A percentile compares a stretch with the other conserved stretches of the same genome.
Conservation (phyloP, 2,329 filamentous ascomycete species). For the Dothistroma pini region DNA sequence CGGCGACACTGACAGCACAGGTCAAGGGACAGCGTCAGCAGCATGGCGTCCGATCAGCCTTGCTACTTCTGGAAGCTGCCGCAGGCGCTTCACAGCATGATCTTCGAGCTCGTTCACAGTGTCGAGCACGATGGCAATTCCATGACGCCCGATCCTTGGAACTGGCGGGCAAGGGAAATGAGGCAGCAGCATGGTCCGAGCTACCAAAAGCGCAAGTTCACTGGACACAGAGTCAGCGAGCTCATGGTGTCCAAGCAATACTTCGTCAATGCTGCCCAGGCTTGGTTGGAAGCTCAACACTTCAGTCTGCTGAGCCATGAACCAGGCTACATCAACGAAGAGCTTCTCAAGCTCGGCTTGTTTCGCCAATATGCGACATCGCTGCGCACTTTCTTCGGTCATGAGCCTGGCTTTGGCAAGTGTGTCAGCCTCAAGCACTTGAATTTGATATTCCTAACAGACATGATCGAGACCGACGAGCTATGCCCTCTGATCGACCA, state of each 20-base stretch:
- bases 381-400: neutral
- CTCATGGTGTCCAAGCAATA: neutral
- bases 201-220: neutral
- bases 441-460: neutral
- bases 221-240: neutral
- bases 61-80: slow-evolving; percentile 1
- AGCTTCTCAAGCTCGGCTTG: neutral
- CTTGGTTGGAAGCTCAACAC: neutral
- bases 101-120: neutral
- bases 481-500: neutral
- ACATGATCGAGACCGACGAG: neutral
- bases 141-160: neutral
- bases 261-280: neutral
- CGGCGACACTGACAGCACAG: neutral
- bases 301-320: too few species aligned
- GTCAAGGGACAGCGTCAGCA: neutral
- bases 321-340: neutral
- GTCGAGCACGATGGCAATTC: neutral
- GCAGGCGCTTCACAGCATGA: neutral
- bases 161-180: neutral
- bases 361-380: neutral
- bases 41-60: neutral
- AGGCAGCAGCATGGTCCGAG: neutral
- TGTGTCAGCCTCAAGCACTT: neutral
- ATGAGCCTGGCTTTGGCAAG: neutral